Evolutionary conservation across 495 filamentous ascomycete genomes (phyloP).

Genomic region (Tuber borchii): DNA sequence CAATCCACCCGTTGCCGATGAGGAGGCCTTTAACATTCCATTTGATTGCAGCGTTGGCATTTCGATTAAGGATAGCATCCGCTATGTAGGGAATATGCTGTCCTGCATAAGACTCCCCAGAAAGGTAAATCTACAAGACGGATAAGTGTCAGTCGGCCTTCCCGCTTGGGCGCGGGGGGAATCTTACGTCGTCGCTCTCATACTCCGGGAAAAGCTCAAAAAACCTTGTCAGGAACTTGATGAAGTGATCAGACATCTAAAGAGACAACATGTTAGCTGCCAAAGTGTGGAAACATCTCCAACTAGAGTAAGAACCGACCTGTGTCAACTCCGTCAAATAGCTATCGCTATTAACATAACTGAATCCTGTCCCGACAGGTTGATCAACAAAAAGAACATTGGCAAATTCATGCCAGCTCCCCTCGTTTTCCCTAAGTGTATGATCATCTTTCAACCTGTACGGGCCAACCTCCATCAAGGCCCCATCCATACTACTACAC

Average conservation of each 20-base stretch:
- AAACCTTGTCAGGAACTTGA: slow-evolving; percentile 84
- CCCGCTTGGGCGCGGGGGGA: slow-evolving; percentile 4
- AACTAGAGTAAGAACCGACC: slow-evolving; percentile 13
- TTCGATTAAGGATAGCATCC: slow-evolving; percentile 76
- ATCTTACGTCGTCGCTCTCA: slow-evolving; percentile 80
- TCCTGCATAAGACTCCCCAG: slow-evolving; percentile 93
- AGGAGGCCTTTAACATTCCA: slow-evolving; percentile 86
- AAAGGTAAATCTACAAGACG: slow-evolving; percentile 70
- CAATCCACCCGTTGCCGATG: slow-evolving; percentile 97
- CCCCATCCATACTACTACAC: slow-evolving; percentile 94
- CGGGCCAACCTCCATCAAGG: slow-evolving; percentile 94
- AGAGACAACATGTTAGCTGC: slow-evolving; percentile 7
- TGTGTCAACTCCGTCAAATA: slow-evolving; percentile 77
- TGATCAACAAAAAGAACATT: slow-evolving; percentile 95
- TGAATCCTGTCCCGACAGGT: slow-evolving; percentile 92
- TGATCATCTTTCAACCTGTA: slow-evolving; percentile 76
- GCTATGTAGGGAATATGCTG: slow-evolving; percentile 97
- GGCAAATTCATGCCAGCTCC: slow-evolving; percentile 95
- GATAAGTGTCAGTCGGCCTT: slow-evolving; percentile 39
- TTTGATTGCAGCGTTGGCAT: slow-evolving; percentile 47
- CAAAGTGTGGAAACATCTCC: background rate
- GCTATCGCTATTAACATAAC: slow-evolving; percentile 81
- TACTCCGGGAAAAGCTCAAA: slow-evolving; percentile 88
- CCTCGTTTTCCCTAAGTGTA: slow-evolving; percentile 72
- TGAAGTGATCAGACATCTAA: slow-evolving; percentile 76